Evolutionary conservation across 805 yeast species (phyloP).

Genomic region (Candida krabiensis): DNA sequence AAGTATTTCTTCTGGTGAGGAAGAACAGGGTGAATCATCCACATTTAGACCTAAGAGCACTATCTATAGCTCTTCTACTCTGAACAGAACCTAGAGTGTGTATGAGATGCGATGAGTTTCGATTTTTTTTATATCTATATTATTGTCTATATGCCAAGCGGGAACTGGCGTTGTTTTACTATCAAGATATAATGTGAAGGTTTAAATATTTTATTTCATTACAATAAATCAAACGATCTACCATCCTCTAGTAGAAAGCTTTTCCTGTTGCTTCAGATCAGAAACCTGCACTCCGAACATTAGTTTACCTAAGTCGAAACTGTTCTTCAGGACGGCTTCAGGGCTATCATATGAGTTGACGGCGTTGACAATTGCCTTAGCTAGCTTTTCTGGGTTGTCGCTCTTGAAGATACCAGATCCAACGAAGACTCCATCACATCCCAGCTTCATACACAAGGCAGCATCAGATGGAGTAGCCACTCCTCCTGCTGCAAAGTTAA

Average conservation of each 20-base stretch:
- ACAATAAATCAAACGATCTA: constrained; percentile 25
- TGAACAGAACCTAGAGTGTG: constrained; percentile 9
- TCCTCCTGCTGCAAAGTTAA: constrained; percentile 87
- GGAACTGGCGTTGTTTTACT: no score
- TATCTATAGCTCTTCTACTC: constrained; percentile 12
- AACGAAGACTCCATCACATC: constrained; percentile 78
- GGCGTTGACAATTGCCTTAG: constrained; percentile 77
- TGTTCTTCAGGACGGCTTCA: constrained; percentile 56
- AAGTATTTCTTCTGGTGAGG: not conserved
- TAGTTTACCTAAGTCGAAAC: constrained; percentile 70
- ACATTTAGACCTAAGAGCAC: constrained; percentile 8
- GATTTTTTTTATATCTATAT: no score
- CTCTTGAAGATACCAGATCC: constrained; percentile 81
- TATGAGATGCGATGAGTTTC: no score
- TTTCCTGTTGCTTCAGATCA: constrained; percentile 45
- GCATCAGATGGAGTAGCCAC: constrained; percentile 89
- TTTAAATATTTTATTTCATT: no score
- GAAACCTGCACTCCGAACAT: constrained; percentile 72
- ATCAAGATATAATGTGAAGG: no score
- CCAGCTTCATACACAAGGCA: constrained; percentile 77
- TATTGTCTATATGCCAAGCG: no score
- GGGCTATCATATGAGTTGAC: constrained; percentile 71
- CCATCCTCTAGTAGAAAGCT: constrained; percentile 55
- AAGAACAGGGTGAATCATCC: not conserved
- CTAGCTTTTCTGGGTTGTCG: constrained; percentile 68